phyloP scores from a whole-genome alignment of 108 stramenopile genomes.

The Pseudonitzschia multiseries region DNA sequence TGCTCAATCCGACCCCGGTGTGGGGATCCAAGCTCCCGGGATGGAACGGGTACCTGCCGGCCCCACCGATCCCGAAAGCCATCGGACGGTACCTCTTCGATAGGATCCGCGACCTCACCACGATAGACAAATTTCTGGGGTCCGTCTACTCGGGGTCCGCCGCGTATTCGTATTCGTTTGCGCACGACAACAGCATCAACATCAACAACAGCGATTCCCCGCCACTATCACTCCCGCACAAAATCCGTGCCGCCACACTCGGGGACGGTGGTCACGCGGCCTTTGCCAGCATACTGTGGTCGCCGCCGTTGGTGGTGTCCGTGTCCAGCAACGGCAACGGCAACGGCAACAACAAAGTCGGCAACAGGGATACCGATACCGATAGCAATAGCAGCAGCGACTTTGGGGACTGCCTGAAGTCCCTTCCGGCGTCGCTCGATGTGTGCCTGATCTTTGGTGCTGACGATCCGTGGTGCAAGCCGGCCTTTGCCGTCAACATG shows the following conservation, averaged over 20 bases:
- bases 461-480: constrained; percentile 78
- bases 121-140: constrained; percentile 68
- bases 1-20: constrained; percentile 86
- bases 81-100: constrained; percentile 73
- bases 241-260: constrained; percentile 72
- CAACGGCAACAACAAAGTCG: constrained; percentile 1
- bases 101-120: constrained; percentile 54
- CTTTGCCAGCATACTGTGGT: constrained; percentile 80
- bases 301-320: constrained; percentile 55
- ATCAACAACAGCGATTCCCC: too few relatives aligned
- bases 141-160: constrained; percentile 45
- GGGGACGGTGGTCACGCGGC: constrained; percentile 85
- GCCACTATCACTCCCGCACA: background rate
- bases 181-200: background rate
- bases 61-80: constrained; percentile 54
- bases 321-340: background rate
- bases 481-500: constrained; percentile 41
- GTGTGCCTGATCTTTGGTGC: constrained; percentile 70
- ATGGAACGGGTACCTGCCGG: constrained; percentile 69
- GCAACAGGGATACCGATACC: background rate
- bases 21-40: constrained; percentile 85
- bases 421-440: constrained; percentile 44
- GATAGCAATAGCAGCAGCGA: constrained; percentile 7
- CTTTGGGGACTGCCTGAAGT: constrained; percentile 37
- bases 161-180: constrained; percentile 54